Evolutionary conservation across 1,139 yeast genomes (phyloP).

Genomic region (Meyerozyma sp.): DNA sequence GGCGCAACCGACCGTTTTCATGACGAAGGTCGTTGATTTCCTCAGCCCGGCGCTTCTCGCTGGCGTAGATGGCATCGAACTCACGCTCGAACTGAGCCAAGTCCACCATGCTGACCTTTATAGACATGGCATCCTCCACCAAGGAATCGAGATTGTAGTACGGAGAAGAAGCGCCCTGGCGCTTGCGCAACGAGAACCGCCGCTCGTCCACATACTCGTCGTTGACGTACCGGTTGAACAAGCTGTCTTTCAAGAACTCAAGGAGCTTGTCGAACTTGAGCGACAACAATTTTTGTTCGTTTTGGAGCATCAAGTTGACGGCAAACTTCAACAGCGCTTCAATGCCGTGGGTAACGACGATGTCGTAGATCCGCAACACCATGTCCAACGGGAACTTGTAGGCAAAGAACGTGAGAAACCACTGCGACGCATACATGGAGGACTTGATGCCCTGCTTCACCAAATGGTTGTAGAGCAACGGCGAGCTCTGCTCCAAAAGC

Average conservation of each 20-base stretch:
- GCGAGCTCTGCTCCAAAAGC: constrained; percentile 63
- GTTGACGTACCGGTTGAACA: constrained; percentile 66
- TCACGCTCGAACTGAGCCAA: constrained; percentile 68
- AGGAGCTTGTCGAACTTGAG: constrained; percentile 72
- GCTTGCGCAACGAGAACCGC: constrained; percentile 14
- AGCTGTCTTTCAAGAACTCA: constrained; percentile 68
- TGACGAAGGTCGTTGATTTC: constrained; percentile 64
- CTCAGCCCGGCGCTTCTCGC: constrained; percentile 62
- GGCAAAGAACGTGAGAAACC: constrained; percentile 93
- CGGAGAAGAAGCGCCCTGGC: constrained; percentile 11
- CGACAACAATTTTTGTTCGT: constrained; percentile 51
- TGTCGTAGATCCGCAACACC: constrained; percentile 78
- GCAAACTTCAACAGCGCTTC: constrained; percentile 82
- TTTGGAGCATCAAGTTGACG: constrained; percentile 66
- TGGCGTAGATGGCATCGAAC: constrained; percentile 63
- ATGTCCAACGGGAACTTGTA: constrained; percentile 86
- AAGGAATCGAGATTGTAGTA: constrained; percentile 64
- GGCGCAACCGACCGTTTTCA: constrained; percentile 67
- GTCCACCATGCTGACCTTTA: constrained; percentile 67
- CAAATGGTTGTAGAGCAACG: constrained; percentile 68
- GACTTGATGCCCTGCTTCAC: constrained; percentile 80
- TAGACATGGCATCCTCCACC: constrained; percentile 72
- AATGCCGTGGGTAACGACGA: constrained; percentile 81
- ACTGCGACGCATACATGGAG: constrained; percentile 93
- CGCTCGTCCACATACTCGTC: constrained; percentile 27